These are phyloP conservation scores for Silene uniflora DNA, from an alignment of 148 eudicot species.

Conservation along the genomic window DNA sequence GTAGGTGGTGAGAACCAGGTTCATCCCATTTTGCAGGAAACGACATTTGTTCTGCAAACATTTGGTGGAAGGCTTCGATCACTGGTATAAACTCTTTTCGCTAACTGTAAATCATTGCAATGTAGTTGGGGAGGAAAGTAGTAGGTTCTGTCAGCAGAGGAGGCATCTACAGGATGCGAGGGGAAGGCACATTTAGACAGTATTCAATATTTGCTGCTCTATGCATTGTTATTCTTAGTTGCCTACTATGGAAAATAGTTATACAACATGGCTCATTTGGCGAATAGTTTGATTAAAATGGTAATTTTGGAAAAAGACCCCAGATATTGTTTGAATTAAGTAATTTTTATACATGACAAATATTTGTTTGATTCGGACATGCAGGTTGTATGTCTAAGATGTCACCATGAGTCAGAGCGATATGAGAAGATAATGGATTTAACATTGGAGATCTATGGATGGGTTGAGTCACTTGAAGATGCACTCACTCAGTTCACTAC, in stretches of 20 bases:
- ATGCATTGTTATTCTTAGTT: too few relatives aligned
- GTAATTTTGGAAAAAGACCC: too few relatives aligned
- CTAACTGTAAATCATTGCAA: neutral
- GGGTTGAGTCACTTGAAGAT: conserved; percentile 91
- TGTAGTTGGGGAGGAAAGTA: neutral
- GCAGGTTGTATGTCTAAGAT: conserved; percentile 81
- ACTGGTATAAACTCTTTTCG: conserved; percentile 43
- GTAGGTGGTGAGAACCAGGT: conserved; percentile 79
- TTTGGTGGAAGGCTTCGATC: conserved; percentile 90
- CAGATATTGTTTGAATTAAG: neutral
- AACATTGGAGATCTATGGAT: conserved; percentile 80
- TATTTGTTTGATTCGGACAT: conserved; percentile 10
- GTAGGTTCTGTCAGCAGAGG: neutral
- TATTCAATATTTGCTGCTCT: too few relatives aligned
- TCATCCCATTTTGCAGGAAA: conserved; percentile 78
- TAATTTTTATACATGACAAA: neutral
- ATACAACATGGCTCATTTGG: too few relatives aligned
- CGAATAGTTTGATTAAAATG: too few relatives aligned
- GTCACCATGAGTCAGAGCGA: conserved; percentile 76
- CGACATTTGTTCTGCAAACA: conserved; percentile 81
- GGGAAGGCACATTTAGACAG: too few relatives aligned
- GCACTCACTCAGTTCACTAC: conserved; percentile 89
- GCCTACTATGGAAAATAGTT: neutral
- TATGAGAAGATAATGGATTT: conserved; percentile 93
- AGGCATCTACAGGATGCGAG: too few relatives aligned